These are phyloP conservation scores for Neurospora sp. DNA, from an alignment of 495 filamentous ascomycete species.

Conservation along the genomic window DNA sequence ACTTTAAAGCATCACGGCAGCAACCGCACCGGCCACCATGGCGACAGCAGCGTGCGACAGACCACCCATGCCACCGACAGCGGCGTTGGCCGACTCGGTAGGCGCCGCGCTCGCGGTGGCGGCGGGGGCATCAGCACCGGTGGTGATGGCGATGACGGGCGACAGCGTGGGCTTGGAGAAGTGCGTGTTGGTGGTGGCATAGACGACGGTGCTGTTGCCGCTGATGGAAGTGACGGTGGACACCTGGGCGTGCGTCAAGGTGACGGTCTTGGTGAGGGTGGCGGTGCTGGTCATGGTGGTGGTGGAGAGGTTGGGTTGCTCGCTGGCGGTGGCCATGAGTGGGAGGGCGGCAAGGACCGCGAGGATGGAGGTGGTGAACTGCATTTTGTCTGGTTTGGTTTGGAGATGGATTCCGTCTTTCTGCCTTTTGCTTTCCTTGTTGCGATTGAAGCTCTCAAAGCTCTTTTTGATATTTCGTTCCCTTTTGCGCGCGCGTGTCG, in stretches of 20 bases:
- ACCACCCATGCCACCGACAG: conserved; percentile 23
- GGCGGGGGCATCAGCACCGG: conserved; percentile 16
- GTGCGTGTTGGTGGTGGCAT: conserved; percentile 16
- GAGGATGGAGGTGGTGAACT: conserved; percentile 26
- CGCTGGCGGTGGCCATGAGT: conserved; percentile 28
- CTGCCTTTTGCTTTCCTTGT: too few relatives aligned
- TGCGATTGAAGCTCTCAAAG: background rate
- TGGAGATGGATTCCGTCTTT: background rate
- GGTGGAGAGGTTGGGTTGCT: conserved; percentile 16
- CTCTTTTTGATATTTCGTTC: background rate
- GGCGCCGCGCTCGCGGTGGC: conserved; percentile 10
- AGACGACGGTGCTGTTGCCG: conserved; percentile 15
- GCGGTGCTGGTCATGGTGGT: conserved; percentile 38
- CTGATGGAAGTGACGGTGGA: conserved; percentile 13
- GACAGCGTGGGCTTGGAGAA: conserved; percentile 5
- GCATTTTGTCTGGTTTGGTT: background rate
- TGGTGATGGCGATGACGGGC: conserved; percentile 13
- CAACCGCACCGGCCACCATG: conserved; percentile 34
- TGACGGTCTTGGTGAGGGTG: conserved; percentile 45
- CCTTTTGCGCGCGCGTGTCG: background rate
- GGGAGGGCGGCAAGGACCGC: conserved; percentile 17
- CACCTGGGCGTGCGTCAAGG: conserved; percentile 29
- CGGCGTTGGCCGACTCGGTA: conserved; percentile 21
- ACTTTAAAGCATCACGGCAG: conserved; percentile 35
- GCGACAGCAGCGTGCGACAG: conserved; percentile 30